Conservation (phyloP, 1,284 basidiomycete genomes). For the Cryptococcus amylolentus region DNA sequence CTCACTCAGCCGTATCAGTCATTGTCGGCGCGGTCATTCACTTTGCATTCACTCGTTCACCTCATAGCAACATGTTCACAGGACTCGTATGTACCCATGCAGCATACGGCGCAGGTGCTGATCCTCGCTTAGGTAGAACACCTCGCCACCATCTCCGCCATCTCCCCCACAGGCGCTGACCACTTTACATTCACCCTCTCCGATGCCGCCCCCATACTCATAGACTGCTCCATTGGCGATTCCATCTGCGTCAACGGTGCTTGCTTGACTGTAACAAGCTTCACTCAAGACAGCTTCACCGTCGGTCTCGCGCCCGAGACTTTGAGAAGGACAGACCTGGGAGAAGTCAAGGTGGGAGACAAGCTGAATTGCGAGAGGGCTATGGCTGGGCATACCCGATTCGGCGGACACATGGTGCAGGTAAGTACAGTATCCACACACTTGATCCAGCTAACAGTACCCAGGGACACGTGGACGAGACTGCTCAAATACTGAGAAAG, state of each 20-base stretch:
- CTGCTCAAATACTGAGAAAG: slow-evolving; percentile 67
- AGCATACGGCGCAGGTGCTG: not conserved
- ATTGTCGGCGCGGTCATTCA: too few relatives aligned
- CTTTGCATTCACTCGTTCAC: too few relatives aligned
- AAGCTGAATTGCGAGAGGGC: slow-evolving; percentile 91
- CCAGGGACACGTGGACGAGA: slow-evolving; percentile 90
- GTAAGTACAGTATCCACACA: slow-evolving; percentile 50
- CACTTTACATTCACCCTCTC: slow-evolving; percentile 84
- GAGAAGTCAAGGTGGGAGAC: slow-evolving; percentile 74
- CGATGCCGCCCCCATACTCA: slow-evolving; percentile 69
- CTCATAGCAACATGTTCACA: slow-evolving; percentile 43
- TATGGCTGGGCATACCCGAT: slow-evolving; percentile 85
- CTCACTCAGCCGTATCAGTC: too few relatives aligned
- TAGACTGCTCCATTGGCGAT: slow-evolving; percentile 91
- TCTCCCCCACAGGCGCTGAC: slow-evolving; percentile 24
- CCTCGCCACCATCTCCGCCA: slow-evolving; percentile 37
- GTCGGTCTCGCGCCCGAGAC: slow-evolving; percentile 97
- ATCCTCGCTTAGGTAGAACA: slow-evolving; percentile 45
- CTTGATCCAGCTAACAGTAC: not conserved
- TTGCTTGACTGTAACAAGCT: slow-evolving; percentile 87
- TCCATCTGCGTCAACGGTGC: slow-evolving; percentile 84
- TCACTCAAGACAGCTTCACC: slow-evolving; percentile 73
- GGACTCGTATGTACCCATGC: slow-evolving; percentile 36
- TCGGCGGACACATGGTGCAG: slow-evolving; percentile 98
- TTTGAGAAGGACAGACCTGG: slow-evolving; percentile 82